Percentiles rank a stretch among this genome's conserved stretches.
These are phyloP conservation scores for Lipomyces kockii DNA, from an alignment of 805 yeast genomes.

Conservation along the genomic window DNA sequence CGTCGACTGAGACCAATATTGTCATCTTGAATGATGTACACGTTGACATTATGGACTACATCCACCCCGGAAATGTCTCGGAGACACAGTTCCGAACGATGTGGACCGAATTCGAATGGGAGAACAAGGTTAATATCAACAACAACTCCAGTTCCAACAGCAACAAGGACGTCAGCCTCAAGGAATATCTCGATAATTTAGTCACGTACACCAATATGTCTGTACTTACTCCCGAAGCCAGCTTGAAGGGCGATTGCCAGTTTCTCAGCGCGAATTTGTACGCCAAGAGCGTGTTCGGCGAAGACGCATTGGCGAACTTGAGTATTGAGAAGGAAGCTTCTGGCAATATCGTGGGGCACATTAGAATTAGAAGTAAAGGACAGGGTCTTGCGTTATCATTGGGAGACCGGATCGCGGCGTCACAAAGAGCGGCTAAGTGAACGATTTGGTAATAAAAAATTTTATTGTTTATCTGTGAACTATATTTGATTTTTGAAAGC, in stretches of 20 bases:
- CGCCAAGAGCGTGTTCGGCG: conserved; percentile 92
- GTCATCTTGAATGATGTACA: conserved; percentile 94
- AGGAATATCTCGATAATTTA: conserved; percentile 76
- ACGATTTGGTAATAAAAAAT: not conserved
- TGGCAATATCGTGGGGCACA: conserved; percentile 88
- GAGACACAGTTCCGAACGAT: conserved; percentile 90
- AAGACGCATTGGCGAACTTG: conserved; percentile 94
- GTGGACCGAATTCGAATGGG: conserved; percentile 99
- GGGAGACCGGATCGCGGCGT: conserved; percentile 91
- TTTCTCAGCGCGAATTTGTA: conserved; percentile 94
- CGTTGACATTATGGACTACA: conserved; percentile 95
- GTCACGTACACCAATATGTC: conserved; percentile 89
- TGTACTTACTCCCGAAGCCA: conserved; percentile 88
- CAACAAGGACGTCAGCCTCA: conserved; percentile 66
- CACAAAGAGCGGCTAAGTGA: conserved; percentile 20
- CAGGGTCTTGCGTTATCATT: conserved; percentile 94
- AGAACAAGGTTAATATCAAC: conserved; percentile 85
- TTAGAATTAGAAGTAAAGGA: conserved; percentile 94
- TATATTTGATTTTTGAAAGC: not conserved
- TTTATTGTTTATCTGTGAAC: not conserved
- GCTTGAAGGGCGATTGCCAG: conserved; percentile 68
- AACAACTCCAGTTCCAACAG: conserved; percentile 43
- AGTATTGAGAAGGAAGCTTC: conserved; percentile 81
- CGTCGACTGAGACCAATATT: conserved; percentile 84
- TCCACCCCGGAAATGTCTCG: conserved; percentile 89